phyloP scores from a whole-genome alignment of 352 stramenopile genomes.

The Phytophthora citrophthora region DNA sequence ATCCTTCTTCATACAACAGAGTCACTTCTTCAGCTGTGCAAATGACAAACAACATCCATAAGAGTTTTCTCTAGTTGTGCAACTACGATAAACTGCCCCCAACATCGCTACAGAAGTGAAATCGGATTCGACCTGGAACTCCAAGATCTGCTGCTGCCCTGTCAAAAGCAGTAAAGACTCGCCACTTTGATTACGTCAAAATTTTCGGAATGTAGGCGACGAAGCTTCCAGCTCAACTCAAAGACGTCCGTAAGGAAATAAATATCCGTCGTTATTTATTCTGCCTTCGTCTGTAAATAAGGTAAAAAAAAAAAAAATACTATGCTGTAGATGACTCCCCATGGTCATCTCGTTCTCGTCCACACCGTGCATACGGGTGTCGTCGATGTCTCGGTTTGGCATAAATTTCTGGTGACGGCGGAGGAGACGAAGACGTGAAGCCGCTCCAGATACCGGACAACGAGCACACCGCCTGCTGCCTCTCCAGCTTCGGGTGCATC shows the following conservation, averaged over 20 bases:
- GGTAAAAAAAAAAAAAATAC: neutral
- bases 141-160: no score
- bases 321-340: slow-evolving; percentile 4
- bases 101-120: no score
- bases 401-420: slow-evolving; percentile 33
- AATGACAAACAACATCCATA: no score
- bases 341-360: neutral
- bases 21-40: no score
- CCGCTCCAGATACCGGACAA: slow-evolving; percentile 35
- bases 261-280: slow-evolving; percentile 35
- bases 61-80: no score
- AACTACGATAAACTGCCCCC: no score
- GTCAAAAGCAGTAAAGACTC: no score
- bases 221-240: neutral
- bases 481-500: slow-evolving; percentile 36
- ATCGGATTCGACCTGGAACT: no score
- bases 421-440: slow-evolving; percentile 22
- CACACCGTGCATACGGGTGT: slow-evolving; percentile 22
- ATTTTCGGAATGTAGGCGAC: neutral
- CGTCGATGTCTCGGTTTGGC: slow-evolving; percentile 27
- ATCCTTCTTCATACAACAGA: no score
- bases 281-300: neutral
- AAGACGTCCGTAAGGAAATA: slow-evolving; percentile 6
- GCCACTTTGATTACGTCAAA: neutral
- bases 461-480: slow-evolving; percentile 32